These are phyloP conservation scores for Dillenia suffruticosa DNA, from an alignment of 164 flowering plant species.

Conservation along the genomic window DNA sequence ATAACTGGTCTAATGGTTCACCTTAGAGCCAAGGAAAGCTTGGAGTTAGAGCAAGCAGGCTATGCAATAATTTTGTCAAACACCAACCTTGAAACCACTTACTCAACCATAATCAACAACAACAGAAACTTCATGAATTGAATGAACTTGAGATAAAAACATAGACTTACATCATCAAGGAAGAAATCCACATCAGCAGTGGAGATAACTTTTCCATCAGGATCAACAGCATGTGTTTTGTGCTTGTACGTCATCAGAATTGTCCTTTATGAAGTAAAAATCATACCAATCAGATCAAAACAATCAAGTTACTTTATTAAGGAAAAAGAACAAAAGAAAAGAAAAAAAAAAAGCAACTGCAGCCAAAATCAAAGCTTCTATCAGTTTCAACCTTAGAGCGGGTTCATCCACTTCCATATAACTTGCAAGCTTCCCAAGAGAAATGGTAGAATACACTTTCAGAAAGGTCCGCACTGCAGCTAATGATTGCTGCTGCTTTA, in stretches of 20 bases:
- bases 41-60: no score
- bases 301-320: background rate
- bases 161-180: constrained; percentile 65
- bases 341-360: background rate
- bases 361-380: constrained; percentile 1
- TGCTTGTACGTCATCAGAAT: constrained; percentile 97
- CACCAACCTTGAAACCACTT: no score
- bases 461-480: constrained; percentile 81
- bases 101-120: no score
- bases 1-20: no score
- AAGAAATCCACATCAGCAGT: constrained; percentile 94
- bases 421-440: constrained; percentile 76
- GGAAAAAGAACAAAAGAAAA: background rate
- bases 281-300: constrained; percentile 3
- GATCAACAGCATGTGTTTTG: constrained; percentile 81
- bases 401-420: constrained; percentile 98
- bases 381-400: constrained; percentile 59
- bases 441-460: constrained; percentile 88
- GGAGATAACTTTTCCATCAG: constrained; percentile 70
- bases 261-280: constrained; percentile 48
- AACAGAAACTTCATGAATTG: no score
- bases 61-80: no score
- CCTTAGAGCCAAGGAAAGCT: no score
- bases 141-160: background rate
- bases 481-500: constrained; percentile 90